Evolutionary conservation across 345 rosid species (phyloP).

Genomic region (Arabidopsis thaliana): DNA sequence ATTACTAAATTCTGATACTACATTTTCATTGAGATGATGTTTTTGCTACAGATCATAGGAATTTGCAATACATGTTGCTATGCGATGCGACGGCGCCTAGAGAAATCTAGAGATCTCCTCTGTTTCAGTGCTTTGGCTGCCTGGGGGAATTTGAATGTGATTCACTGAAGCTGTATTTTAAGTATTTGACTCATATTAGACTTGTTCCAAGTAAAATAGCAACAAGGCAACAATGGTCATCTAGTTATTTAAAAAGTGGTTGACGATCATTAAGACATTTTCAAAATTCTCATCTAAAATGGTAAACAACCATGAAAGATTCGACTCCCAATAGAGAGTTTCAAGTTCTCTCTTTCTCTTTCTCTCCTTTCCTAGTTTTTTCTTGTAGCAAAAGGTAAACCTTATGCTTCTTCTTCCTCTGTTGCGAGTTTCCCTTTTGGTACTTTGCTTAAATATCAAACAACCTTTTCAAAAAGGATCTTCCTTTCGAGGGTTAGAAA

Average conservation of each 20-base stretch:
- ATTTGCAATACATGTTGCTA: not conserved
- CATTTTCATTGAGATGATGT: not conserved
- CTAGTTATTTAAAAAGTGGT: not conserved
- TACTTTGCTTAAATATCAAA: no score
- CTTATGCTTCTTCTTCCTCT: no score
- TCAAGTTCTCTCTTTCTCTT: not conserved
- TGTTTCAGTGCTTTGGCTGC: not conserved
- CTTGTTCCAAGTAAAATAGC: not conserved
- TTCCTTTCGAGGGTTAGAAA: no score
- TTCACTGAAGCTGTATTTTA: not conserved
- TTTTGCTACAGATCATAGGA: not conserved
- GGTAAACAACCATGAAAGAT: not conserved
- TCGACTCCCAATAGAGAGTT: not conserved
- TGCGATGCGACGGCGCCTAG: not conserved
- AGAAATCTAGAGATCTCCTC: not conserved
- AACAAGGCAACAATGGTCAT: not conserved
- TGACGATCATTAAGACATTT: not conserved
- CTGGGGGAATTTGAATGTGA: not conserved
- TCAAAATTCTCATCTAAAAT: not conserved
- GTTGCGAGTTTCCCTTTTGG: no score
- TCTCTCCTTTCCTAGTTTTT: not conserved
- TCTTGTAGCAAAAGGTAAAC: no score
- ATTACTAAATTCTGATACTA: not conserved
- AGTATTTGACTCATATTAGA: not conserved
- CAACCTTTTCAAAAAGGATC: no score